Evolutionary conservation across 208 protist species (phyloP), one percentile per base, ranked within the genome.

Genomic region (Leishmania braziliensis): DNA sequence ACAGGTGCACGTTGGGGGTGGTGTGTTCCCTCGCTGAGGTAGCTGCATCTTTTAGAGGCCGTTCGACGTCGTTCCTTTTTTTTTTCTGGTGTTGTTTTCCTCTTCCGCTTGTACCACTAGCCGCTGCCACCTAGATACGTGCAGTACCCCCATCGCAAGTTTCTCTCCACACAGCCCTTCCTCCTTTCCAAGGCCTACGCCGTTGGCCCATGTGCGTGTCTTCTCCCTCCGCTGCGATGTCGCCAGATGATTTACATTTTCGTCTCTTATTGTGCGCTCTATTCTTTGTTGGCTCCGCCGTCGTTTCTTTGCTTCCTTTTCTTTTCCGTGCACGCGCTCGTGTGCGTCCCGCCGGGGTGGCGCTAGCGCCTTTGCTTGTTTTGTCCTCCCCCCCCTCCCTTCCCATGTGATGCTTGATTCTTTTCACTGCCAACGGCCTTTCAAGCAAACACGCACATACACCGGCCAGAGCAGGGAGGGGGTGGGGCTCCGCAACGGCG

Each of bases 41-140:
- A 68, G 9, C 62, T 68, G 29, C 62, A 68, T 5, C 29, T 84
- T 80, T 78, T 53, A 68, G 74, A 60, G 6, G 16, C 60, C 26
- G 5, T 63, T 63, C 26, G 58, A n/a, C 58, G 16, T 43, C 26
- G 5, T 63, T 63, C 26, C 26, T 23, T n/a, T 33, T 63, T 2
- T 63, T 20, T 46, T 4, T 46, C 43, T 46, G 43, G 43, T 46
- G 3, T 46, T 46, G 43, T n/a, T 51, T 65, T 65, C 36, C 58
- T 46, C 65, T 73, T 77, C 39, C 36, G 53, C 66, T 33, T 84
- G 84, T 72, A 62, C 36, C 20, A 43, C 68, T 81, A 69, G 43
- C 80, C 2, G 26, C 5, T 81, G 20, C 58, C 58, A 26, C 26
- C 26, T 33, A 46, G 58, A 14, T n/a, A n/a, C 29, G 58, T 33